Evolutionary conservation across 176 grass and related monocot species (phyloP).

Genomic region (Coix lacrymajobi): DNA sequence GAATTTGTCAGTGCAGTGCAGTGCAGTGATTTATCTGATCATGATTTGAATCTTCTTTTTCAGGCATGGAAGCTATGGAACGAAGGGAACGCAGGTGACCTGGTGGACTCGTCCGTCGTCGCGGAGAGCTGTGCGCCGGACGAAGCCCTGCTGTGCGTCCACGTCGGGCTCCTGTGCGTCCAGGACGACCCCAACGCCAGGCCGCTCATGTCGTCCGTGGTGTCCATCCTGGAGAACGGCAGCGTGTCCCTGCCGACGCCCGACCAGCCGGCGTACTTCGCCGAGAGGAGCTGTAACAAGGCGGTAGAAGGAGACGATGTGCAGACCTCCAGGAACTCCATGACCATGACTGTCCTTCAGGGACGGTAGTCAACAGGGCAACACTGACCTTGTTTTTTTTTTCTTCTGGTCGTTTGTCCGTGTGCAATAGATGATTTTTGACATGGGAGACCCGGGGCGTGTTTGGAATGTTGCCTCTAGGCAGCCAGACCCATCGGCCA

Average conservation of each 20-base stretch:
- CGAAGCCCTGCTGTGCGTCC: constrained; percentile 45
- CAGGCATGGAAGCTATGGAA: constrained; percentile 65
- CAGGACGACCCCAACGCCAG: constrained; percentile 45
- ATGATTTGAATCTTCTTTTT: not conserved
- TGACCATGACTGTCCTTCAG: constrained; percentile 29
- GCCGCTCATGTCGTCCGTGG: constrained; percentile 48
- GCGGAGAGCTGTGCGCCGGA: constrained; percentile 15
- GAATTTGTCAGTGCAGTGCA: not conserved
- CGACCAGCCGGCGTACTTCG: constrained; percentile 17
- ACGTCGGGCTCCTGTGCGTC: constrained; percentile 60
- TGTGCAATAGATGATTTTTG: not conserved
- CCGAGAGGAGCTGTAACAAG: not conserved
- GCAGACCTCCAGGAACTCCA: constrained; percentile 24
- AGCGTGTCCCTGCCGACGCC: constrained; percentile 33
- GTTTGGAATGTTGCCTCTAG: too few relatives aligned
- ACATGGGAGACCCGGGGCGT: not conserved
- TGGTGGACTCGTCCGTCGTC: constrained; percentile 45
- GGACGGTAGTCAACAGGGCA: constrained; percentile 3
- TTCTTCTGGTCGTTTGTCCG: not conserved
- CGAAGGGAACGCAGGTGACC: constrained; percentile 24
- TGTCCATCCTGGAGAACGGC: constrained; percentile 49
- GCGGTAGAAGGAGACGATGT: not conserved
- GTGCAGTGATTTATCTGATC: not conserved
- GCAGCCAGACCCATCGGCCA: too few relatives aligned
- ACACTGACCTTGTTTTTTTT: not conserved